Evolutionary conservation across 352 stramenopile species (phyloP).

Genomic region (Globisporangium solare): DNA sequence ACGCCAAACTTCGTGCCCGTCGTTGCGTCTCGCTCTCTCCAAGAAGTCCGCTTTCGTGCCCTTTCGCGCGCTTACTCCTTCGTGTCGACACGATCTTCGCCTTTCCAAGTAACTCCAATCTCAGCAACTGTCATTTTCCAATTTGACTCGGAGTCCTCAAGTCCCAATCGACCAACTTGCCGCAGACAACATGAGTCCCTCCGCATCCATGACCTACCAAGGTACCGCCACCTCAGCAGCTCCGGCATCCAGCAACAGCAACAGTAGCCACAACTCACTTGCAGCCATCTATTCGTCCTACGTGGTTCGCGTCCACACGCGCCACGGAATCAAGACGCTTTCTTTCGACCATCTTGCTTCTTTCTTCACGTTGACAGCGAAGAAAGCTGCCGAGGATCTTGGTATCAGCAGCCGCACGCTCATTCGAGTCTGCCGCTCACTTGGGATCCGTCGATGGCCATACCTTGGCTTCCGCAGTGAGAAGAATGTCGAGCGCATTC

Average conservation of each 20-base stretch:
- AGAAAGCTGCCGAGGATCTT: slow-evolving; percentile 70
- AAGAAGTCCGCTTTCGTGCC: slow-evolving; percentile 9
- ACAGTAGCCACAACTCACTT: slow-evolving; percentile 13
- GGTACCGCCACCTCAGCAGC: background rate
- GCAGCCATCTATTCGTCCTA: slow-evolving; percentile 50
- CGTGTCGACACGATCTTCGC: background rate
- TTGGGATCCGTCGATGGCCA: slow-evolving; percentile 71
- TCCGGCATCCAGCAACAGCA: slow-evolving; percentile 1
- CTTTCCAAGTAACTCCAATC: background rate
- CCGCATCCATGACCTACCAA: background rate
- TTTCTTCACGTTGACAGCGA: slow-evolving; percentile 71
- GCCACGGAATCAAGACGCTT: slow-evolving; percentile 71
- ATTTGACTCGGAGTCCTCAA: slow-evolving; percentile 8
- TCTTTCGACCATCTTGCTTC: slow-evolving; percentile 64
- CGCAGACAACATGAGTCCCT: background rate
- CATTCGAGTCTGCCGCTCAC: slow-evolving; percentile 70
- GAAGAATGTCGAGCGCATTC: slow-evolving; percentile 77
- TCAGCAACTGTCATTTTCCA: slow-evolving; percentile 9
- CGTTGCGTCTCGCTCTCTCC: background rate
- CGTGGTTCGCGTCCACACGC: slow-evolving; percentile 56
- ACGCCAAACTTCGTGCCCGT: slow-evolving; percentile 2
- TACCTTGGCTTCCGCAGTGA: slow-evolving; percentile 79
- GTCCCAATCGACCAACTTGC: background rate
- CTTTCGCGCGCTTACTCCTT: background rate
- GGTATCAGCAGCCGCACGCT: slow-evolving; percentile 75